A percentile compares a stretch with the other conserved stretches of the same genome.
These are phyloP conservation scores for Hansenula lynferdii DNA, from an alignment of 1,139 yeast genomes.

Conservation along the genomic window DNA sequence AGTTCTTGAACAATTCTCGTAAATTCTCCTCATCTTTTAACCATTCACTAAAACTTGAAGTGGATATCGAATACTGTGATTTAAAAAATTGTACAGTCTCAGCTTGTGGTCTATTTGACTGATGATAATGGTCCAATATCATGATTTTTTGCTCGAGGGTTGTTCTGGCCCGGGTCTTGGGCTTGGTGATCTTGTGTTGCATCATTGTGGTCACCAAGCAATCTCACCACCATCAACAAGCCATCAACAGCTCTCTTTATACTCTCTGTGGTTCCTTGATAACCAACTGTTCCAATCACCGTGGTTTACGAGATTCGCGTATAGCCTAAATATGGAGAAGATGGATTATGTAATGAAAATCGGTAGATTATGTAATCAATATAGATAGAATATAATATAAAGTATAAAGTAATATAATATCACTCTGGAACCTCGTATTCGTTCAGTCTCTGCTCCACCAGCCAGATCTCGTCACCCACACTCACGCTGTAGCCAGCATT, in stretches of 20 bases:
- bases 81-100: conserved; percentile 51
- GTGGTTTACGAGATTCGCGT: neutral
- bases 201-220: conserved; percentile 15
- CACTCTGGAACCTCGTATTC: neutral
- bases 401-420: too few relatives aligned
- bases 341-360: too few relatives aligned
- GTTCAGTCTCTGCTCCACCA: neutral
- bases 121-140: conserved; percentile 47
- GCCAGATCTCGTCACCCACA: conserved; percentile 26
- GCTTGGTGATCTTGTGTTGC: neutral
- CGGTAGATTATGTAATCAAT: too few relatives aligned
- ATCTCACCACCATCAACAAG: too few relatives aligned
- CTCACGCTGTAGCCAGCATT: conserved; percentile 22
- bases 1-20: conserved; percentile 32
- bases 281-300: neutral
- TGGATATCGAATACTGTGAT: conserved; percentile 45
- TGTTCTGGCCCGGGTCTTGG: conserved; percentile 37
- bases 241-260: too few relatives aligned
- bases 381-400: too few relatives aligned
- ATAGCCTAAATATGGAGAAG: too few relatives aligned
- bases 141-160: conserved; percentile 54
- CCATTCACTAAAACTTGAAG: conserved; percentile 59
- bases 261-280: conserved; percentile 57
- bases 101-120: conserved; percentile 47
- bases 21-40: conserved; percentile 47